phyloP scores from a whole-genome alignment of 257 asterid species.

The Scutellaria barbata region DNA sequence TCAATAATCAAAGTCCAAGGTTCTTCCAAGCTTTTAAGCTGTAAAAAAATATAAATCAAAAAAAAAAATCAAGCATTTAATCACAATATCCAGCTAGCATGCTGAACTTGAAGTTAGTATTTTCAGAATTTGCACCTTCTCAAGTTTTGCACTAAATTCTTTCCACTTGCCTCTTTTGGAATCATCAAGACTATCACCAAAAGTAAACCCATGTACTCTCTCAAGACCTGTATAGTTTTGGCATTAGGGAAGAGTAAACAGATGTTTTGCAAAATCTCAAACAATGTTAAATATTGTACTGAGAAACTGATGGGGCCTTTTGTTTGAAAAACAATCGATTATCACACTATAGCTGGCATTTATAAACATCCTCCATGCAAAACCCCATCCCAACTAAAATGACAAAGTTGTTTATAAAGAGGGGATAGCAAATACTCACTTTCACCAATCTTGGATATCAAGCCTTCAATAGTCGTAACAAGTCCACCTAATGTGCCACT shows the following conservation, averaged over 20 bases:
- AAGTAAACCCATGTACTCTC: conserved; percentile 84
- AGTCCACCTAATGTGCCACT: conserved; percentile 95
- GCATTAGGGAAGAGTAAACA: neutral
- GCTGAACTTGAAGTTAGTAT: neutral
- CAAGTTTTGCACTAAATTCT: conserved; percentile 68
- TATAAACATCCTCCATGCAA: neutral
- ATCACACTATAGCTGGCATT: neutral
- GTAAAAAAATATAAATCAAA: conserved; percentile 14
- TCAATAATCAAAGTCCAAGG: conserved; percentile 92
- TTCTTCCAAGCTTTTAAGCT: conserved; percentile 78
- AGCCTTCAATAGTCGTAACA: conserved; percentile 94
- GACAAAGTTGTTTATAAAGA: neutral
- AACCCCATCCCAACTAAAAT: neutral
- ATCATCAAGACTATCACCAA: conserved; percentile 89
- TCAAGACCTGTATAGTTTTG: conserved; percentile 64
- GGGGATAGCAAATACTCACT: conserved; percentile 53
- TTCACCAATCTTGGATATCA: conserved; percentile 80
- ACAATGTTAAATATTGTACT: neutral
- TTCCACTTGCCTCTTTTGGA: conserved; percentile 69
- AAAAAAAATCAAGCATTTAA: neutral
- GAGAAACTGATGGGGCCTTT: neutral
- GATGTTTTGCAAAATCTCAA: neutral
- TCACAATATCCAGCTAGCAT: neutral
- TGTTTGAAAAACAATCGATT: neutral
- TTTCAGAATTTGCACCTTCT: conserved; percentile 53